These are phyloP conservation scores for Thermomyces lanuginosus DNA, from an alignment of 2,329 filamentous ascomycete genomes.

Conservation along the genomic window DNA sequence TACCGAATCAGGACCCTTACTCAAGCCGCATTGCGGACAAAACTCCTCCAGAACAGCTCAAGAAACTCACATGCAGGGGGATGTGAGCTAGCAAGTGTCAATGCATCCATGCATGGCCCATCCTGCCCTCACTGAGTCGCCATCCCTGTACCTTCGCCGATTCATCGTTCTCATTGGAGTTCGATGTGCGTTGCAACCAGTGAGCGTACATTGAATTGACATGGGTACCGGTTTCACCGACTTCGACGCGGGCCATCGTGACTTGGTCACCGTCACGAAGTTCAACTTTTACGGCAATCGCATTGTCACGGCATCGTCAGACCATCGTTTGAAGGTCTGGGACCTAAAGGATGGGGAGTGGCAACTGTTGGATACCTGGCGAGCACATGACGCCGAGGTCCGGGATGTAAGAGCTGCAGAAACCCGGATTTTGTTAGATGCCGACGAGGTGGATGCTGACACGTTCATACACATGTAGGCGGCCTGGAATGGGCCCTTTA, in stretches of 20 bases:
- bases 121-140: too few species aligned
- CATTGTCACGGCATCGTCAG: constrained; percentile 77
- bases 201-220: constrained; percentile 6
- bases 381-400: constrained; percentile 77
- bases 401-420: constrained; percentile 48
- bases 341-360: constrained; percentile 59
- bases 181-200: too few species aligned
- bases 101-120: too few species aligned
- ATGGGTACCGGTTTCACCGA: constrained; percentile 25
- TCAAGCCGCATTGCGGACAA: constrained; percentile 5
- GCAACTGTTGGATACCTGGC: constrained; percentile 74
- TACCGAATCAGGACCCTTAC: too few species aligned
- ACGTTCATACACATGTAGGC: constrained; percentile 38
- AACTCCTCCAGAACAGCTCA: too few species aligned
- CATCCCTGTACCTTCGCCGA: too few species aligned
- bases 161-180: neutral
- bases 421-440: constrained; percentile 5
- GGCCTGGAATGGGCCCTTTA: constrained; percentile 82
- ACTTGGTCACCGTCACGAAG: constrained; percentile 67
- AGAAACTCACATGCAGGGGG: too few species aligned
- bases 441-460: neutral
- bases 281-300: constrained; percentile 89
- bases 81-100: too few species aligned
- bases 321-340: constrained; percentile 86
- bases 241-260: constrained; percentile 31